Evolutionary conservation across 106 monocot genomes (phyloP), one percentile per base, ranked within the genome.

Genomic region (Dendrobium nobile): DNA sequence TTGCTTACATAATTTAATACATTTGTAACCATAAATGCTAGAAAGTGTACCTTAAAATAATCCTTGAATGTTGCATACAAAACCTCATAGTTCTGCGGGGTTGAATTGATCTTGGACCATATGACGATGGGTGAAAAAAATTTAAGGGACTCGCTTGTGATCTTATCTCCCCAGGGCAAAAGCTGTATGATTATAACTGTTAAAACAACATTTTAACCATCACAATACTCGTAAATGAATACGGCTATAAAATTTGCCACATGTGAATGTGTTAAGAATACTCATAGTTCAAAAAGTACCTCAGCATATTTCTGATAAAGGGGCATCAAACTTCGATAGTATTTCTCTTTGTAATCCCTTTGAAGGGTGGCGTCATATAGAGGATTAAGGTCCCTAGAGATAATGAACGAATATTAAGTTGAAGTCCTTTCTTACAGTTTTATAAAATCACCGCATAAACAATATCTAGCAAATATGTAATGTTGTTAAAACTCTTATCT

Each of bases 91-190:
- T 80, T 87, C 68, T 67, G 5, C 45, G 43, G 77, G 73, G 70
- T 93, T 31, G 93, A 83, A 61, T 31, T 80, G 83, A 93, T 88
- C 78, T 90, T 93, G 19, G 86, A 90, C 99, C 99, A 99, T 61
- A 99, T 84, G 20, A 99, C 95, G 75, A 99, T 90, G 68, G 99
- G 99, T n/a, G 99, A 99, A 86, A 99, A 99, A 82, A 99, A 99
- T 79, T 56, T 93, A 80, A 99, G n/a, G 72, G 99, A 95, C 61
- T 99, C 99, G 54, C 88, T 85, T 54, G 99, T 99, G 78, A 99
- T 82, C 77, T 99, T 95, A 47, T 90, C 95, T 55, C 99, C 99
- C 99, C 99, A 99, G 41, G 99, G 99, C 59, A 99, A 86, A 90
- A 95, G 47, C 99, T 99, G 91, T 75, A 90, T 70, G 33, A 16